Base-by-base conservation (phyloP, 306 rosid genomes). In the Vachellia pachyceras region DNA sequence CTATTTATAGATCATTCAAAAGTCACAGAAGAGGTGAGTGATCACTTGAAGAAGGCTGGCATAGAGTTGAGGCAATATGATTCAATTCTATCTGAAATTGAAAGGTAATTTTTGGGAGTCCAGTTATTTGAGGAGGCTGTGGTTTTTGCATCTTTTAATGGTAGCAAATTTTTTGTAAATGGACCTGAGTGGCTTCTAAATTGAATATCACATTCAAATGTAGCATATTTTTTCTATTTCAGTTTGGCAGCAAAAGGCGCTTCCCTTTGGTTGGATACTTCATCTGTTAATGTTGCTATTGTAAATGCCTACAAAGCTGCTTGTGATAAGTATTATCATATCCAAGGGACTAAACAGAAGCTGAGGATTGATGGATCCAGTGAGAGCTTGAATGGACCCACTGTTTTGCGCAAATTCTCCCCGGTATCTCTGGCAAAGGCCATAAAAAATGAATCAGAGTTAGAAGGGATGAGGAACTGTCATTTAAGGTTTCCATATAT, bases 381-480 rank as follows among this genome's bases (percentile, higher is more conserved):
- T 78, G 83, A 81, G 85, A 85, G 84, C 88, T 86, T 57, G 4
- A 84, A 67, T 69, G 79, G 83, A 41, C 92, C 92, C 58, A 23
- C 81, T 54, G 91, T 87, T 50, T 70, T 95, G 61, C 84, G 82
- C 54, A 90, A 85, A 82, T 65, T 50, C 74, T 93, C 98, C 67
- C 99, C 98, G 6, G 70, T 93, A 46, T 84, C 97, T 63, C 81
- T 87, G 73, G 94, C 94, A 23, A 95, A 95, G 89, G 96, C 99
- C 65, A 72, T 93, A 77, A 93, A 95, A 91, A 95, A 93, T 88
- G 86, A 88, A 79, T 83, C 88, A 7, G 97, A 95, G 86, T 83
- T 93, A 79, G 95, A 89, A 84, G 99, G 98, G 82, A 93, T 95
- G 99, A 87, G 68, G 54, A 90, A 72, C 72, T 93, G 94, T 87